Evolutionary conservation across 495 filamentous ascomycete genomes (phyloP).

Genomic region (Aspergillus wentii): DNA sequence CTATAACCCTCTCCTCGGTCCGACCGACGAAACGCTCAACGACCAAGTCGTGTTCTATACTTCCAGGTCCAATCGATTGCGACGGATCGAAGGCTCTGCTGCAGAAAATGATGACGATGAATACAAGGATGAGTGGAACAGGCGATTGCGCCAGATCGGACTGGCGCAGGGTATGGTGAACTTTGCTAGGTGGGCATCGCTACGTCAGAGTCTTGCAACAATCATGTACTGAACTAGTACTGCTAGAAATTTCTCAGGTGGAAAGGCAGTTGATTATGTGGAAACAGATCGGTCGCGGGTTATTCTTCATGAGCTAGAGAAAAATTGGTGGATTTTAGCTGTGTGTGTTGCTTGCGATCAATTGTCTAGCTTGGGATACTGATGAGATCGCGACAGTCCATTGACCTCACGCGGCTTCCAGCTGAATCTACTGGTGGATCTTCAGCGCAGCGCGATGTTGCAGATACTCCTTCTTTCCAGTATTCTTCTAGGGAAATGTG

Average conservation of each 20-base stretch:
- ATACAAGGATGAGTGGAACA: slow-evolving; percentile 63
- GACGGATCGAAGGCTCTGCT: slow-evolving; percentile 29
- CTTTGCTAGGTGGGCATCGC: slow-evolving; percentile 63
- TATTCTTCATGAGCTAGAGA: slow-evolving; percentile 76
- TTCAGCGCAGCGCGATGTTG: slow-evolving; percentile 12
- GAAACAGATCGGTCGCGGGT: slow-evolving; percentile 88
- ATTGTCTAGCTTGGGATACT: background rate
- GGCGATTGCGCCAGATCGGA: slow-evolving; percentile 87
- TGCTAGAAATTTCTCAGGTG: slow-evolving; percentile 69
- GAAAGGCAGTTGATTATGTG: slow-evolving; percentile 70
- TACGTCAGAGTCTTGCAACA: slow-evolving; percentile 6
- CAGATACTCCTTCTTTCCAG: slow-evolving; percentile 40
- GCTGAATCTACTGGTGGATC: slow-evolving; percentile 19
- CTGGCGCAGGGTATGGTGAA: slow-evolving; percentile 95
- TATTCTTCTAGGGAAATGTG: slow-evolving; percentile 88
- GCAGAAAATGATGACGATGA: slow-evolving; percentile 51
- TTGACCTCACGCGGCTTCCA: slow-evolving; percentile 63
- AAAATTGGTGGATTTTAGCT: slow-evolving; percentile 93
- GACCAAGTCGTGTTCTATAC: slow-evolving; percentile 94
- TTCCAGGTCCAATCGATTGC: slow-evolving; percentile 32
- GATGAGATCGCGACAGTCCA: slow-evolving; percentile 47
- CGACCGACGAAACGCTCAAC: slow-evolving; percentile 78
- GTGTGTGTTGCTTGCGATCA: slow-evolving; percentile 39
- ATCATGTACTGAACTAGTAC: slow-evolving; percentile 2
- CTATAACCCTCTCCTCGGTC: slow-evolving; percentile 88